Evolutionary conservation across 305 asterid genomes (phyloP).

Genomic region (Fraxinus floribunda): DNA sequence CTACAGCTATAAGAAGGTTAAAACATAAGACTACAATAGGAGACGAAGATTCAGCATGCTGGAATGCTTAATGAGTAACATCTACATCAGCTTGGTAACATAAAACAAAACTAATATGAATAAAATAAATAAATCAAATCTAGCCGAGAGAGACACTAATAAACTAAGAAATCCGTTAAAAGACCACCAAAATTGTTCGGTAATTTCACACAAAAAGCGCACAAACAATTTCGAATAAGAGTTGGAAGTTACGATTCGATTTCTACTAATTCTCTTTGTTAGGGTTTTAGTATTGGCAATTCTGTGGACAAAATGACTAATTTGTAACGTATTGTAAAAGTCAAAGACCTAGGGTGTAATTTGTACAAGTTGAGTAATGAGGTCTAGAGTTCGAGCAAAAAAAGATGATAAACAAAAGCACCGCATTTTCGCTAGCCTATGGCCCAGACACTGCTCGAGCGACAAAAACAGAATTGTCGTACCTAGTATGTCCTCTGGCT

Average conservation of each 20-base stretch:
- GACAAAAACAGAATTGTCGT: no score
- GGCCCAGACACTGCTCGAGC: no score
- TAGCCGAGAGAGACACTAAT: background rate
- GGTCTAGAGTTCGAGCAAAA: no score
- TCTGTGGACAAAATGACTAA: no score
- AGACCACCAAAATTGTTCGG: background rate
- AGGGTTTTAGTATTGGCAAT: no score
- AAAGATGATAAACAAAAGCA: no score
- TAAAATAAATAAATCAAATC: background rate
- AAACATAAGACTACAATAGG: constrained; percentile 2
- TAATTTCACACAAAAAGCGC: background rate
- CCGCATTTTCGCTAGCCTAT: no score
- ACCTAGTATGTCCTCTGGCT: no score
- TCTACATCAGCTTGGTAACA: background rate
- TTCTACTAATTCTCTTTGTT: no score
- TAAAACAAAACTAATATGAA: background rate
- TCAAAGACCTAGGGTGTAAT: no score
- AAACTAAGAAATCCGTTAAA: background rate
- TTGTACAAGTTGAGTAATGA: no score
- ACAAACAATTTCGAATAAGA: background rate
- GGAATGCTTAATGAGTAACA: background rate
- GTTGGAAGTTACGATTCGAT: background rate
- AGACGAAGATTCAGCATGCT: background rate
- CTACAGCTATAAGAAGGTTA: constrained; percentile 31
- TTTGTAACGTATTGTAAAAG: no score